A percentile compares a stretch with the other conserved stretches of the same genome.
phyloP scores from a whole-genome alignment of 1,284 basidiomycete genomes.

The Afroboletus lepidellus region DNA sequence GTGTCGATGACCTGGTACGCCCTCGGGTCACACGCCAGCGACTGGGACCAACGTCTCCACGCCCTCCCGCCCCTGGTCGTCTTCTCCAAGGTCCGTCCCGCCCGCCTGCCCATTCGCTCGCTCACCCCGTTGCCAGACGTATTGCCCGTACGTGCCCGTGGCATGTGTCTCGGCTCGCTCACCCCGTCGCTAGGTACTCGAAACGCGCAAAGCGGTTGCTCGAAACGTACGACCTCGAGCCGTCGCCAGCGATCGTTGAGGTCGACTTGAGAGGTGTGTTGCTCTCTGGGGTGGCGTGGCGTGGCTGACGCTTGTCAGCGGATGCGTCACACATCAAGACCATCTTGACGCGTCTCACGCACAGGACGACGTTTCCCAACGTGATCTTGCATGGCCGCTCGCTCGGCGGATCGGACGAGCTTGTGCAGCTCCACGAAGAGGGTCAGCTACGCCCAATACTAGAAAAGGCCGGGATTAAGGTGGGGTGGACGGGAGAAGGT shows the following conservation, averaged over 20 bases:
- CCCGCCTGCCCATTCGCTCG: not conserved
- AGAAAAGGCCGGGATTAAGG: slow-evolving; percentile 14
- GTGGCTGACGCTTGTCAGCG: slow-evolving; percentile 35
- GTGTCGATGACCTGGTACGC: slow-evolving; percentile 53
- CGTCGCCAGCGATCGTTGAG: slow-evolving; percentile 70
- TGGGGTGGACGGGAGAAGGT: slow-evolving; percentile 14
- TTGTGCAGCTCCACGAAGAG: slow-evolving; percentile 36
- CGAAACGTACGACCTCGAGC: slow-evolving; percentile 60
- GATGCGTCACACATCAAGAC: slow-evolving; percentile 65
- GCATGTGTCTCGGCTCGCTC: not conserved
- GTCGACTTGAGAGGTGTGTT: slow-evolving; percentile 64
- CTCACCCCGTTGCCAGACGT: slow-evolving; percentile 43
- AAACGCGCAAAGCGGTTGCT: slow-evolving; percentile 69
- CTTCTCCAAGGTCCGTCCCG: slow-evolving; percentile 68
- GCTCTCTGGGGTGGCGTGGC: too few relatives aligned
- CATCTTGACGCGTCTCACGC: slow-evolving; percentile 65
- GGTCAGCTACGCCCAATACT: slow-evolving; percentile 9
- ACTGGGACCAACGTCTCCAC: slow-evolving; percentile 52
- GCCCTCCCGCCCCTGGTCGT: slow-evolving; percentile 73
- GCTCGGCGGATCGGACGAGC: slow-evolving; percentile 71
- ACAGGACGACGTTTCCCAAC: slow-evolving; percentile 73
- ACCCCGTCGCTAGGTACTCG: slow-evolving; percentile 51
- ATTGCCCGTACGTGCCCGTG: slow-evolving; percentile 58
- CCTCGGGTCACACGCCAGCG: slow-evolving; percentile 15
- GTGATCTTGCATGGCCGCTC: slow-evolving; percentile 63